Base-by-base conservation (phyloP, 257 asterid genomes). In the Forsythia viridissima region DNA sequence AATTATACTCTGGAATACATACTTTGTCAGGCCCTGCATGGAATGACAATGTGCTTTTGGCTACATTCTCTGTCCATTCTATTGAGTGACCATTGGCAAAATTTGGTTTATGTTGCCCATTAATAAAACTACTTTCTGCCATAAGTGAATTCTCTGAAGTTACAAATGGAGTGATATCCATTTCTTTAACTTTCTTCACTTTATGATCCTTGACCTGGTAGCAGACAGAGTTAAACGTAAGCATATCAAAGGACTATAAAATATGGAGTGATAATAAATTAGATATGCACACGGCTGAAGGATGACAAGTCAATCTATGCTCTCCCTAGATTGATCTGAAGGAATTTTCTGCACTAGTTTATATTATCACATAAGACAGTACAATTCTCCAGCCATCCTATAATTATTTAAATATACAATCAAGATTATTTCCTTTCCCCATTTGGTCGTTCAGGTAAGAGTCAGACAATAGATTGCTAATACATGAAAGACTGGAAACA, bases 121-220 rank as follows among this genome's bases (percentile, higher is more conserved):
- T 75, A 40, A 44, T 59, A 73, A 82, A 89, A 81, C 93, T 87
- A 73, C 84, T 90, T 72, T 90, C 96, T 74, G 88, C 93, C 87
- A 92, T 82, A 73, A 93, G 88, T 68, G 93, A 87, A 83, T 92
- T 93, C 85, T 93, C 97, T 65, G 92, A 91, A 39, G 86, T 85
- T 61, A 90, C 85, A 66, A 82, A 74, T 73, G 77, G 88, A 74
- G 85, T 61, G 71, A 46, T 75, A 55, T 87, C 92, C 86, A 87
- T 83, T 84, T 89, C 87, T 80, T 78, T 86, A 70, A 84, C 88
- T 82, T 71, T 79, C 87, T 90, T 92, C 57, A 67, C 87, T 82
- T 84, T 85, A 77, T 83, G 90, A 77, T 92, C 96, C 90, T 87
- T 92, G 86, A 93, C 92, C 97, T 93, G 96, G 80, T 75, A 79